phyloP scores from a whole-genome alignment of 495 filamentous ascomycete species.

The Astrocystis sublimbata region DNA sequence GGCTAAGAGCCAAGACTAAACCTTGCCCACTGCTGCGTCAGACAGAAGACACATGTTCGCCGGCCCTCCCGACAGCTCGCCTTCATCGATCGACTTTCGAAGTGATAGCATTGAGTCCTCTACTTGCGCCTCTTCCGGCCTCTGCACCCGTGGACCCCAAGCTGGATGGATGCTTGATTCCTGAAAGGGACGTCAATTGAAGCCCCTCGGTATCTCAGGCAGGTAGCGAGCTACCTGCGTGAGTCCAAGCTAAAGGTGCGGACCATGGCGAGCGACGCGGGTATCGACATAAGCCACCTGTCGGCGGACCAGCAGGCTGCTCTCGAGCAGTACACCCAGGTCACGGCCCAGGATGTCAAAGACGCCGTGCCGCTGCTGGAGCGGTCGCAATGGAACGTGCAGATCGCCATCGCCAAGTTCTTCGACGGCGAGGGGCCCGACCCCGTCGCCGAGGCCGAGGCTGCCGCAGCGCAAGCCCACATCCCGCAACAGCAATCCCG shows the following conservation, averaged over 20 bases:
- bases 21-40: too few relatives aligned
- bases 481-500: conserved; percentile 58
- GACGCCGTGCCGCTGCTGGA: conserved; percentile 80
- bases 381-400: conserved; percentile 91
- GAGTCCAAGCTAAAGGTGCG: too few relatives aligned
- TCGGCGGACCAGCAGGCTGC: conserved; percentile 73
- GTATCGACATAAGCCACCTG: conserved; percentile 67
- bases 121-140: neutral
- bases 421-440: conserved; percentile 93
- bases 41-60: neutral
- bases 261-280: conserved; percentile 39
- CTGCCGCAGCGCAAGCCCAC: conserved; percentile 61
- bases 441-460: conserved; percentile 77
- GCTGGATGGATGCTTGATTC: neutral
- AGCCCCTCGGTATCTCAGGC: neutral
- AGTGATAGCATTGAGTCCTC: neutral
- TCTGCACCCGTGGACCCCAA: neutral
- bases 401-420: conserved; percentile 96
- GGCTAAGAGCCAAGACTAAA: neutral
- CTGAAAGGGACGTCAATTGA: neutral
- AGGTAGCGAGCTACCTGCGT: too few relatives aligned
- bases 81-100: neutral
- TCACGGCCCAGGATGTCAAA: conserved; percentile 77
- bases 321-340: conserved; percentile 82
- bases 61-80: neutral